phyloP scores from a whole-genome alignment of 208 protist genomes.

The Tetramitus jugosus region DNA sequence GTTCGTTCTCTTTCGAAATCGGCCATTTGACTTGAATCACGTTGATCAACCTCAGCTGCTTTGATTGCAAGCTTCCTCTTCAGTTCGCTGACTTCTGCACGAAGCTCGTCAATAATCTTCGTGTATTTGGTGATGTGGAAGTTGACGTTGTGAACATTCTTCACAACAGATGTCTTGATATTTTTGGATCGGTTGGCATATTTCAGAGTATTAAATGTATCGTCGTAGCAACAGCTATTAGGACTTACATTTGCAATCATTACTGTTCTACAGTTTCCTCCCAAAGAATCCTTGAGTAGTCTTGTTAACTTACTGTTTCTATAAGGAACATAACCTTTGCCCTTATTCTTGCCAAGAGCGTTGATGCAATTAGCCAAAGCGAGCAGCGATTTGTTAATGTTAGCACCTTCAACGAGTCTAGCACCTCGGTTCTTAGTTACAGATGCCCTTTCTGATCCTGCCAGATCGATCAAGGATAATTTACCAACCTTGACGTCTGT shows the following conservation, averaged over 20 bases:
- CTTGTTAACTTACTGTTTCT: conserved; percentile 65
- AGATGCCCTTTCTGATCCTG: conserved; percentile 26
- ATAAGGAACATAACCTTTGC: conserved; percentile 70
- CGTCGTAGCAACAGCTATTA: conserved; percentile 51
- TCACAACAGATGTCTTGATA: conserved; percentile 45
- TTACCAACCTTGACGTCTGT: conserved; percentile 57
- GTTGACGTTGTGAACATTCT: conserved; percentile 51
- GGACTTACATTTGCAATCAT: conserved; percentile 60
- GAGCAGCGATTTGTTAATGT: conserved; percentile 34
- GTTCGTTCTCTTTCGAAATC: not conserved
- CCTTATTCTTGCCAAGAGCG: conserved; percentile 49
- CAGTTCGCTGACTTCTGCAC: conserved; percentile 41
- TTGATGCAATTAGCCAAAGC: conserved; percentile 36
- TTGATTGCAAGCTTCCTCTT: conserved; percentile 16
- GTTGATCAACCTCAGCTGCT: not conserved
- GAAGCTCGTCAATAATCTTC: conserved; percentile 51
- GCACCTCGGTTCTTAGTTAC: conserved; percentile 18
- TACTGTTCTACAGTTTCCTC: conserved; percentile 58
- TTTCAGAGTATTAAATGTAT: conserved; percentile 70
- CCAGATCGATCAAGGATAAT: conserved; percentile 37
- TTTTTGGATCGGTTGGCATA: conserved; percentile 70
- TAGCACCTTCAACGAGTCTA: conserved; percentile 30
- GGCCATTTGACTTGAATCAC: not conserved
- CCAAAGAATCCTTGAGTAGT: conserved; percentile 42
- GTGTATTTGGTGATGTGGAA: conserved; percentile 56